A percentile compares a stretch with the other conserved stretches of the same genome.
These are phyloP conservation scores for Limnomonas spitsbergensis DNA, from an alignment of 139 green algal species.

Conservation along the genomic window DNA sequence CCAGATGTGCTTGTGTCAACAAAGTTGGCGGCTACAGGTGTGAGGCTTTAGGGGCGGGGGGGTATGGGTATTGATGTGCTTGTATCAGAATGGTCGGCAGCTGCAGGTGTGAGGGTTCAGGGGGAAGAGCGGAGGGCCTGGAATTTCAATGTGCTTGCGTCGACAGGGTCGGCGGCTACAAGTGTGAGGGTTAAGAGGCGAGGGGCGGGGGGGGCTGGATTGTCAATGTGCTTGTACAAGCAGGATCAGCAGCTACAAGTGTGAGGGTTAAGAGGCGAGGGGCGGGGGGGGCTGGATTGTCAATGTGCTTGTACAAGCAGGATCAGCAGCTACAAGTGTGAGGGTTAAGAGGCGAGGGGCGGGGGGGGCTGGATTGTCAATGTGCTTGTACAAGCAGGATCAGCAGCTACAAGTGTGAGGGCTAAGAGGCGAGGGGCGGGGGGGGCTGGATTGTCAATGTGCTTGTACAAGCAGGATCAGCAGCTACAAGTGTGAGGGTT, in stretches of 20 bases:
- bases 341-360: too few relatives aligned
- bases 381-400: too few relatives aligned
- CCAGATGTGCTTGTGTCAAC: constrained; percentile 77
- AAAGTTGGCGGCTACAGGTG: constrained; percentile 66
- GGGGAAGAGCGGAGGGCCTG: too few relatives aligned
- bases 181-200: neutral
- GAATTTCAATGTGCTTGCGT: neutral
- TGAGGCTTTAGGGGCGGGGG: too few relatives aligned
- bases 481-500: too few relatives aligned
- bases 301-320: neutral
- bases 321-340: too few relatives aligned
- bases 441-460: too few relatives aligned
- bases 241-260: neutral
- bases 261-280: neutral
- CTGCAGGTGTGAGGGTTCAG: neutral
- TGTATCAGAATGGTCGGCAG: neutral
- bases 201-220: neutral
- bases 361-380: too few relatives aligned
- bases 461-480: too few relatives aligned
- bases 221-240: too few relatives aligned
- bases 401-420: too few relatives aligned
- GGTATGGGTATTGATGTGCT: neutral
- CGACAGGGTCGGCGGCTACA: neutral
- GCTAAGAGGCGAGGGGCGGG: too few relatives aligned
- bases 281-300: neutral